Evolutionary conservation across 2,329 filamentous ascomycete species (phyloP).

Genomic region (Calonectria hawksworthii): DNA sequence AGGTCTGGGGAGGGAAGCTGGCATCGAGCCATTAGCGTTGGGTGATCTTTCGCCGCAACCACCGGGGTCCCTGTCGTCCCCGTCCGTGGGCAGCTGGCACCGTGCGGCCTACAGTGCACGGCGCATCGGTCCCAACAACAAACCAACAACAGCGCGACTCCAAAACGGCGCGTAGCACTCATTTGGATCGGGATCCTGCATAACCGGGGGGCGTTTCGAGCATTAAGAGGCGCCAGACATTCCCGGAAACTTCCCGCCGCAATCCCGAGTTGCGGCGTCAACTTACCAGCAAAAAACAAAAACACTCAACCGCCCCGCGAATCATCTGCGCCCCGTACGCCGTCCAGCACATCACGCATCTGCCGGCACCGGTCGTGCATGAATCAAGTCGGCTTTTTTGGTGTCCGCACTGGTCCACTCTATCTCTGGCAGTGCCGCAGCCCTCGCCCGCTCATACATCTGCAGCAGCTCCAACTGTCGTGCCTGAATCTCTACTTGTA

Average conservation of each 20-base stretch:
- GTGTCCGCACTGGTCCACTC: slow-evolving; percentile 9
- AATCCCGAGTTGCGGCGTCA: background rate
- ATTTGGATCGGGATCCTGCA: slow-evolving; percentile 16
- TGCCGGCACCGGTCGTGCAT: slow-evolving; percentile 19
- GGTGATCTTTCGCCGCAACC: background rate
- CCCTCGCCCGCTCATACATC: background rate
- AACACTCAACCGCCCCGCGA: slow-evolving; percentile 8
- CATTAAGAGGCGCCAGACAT: slow-evolving; percentile 15
- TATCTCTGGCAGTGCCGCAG: slow-evolving; percentile 14
- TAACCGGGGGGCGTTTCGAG: slow-evolving; percentile 2
- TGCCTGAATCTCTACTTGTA: background rate
- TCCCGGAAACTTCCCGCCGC: slow-evolving; percentile 8
- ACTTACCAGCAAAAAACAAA: background rate
- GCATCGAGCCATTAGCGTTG: background rate
- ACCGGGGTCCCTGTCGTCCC: background rate
- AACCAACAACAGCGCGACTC: slow-evolving; percentile 5
- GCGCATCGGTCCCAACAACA: slow-evolving; percentile 11
- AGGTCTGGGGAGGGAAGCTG: slow-evolving; percentile 16
- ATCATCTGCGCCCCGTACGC: background rate
- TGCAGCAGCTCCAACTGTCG: background rate
- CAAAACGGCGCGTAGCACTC: slow-evolving; percentile 4
- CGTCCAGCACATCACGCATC: slow-evolving; percentile 25
- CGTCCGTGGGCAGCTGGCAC: background rate
- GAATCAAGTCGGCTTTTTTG: slow-evolving; percentile 4
- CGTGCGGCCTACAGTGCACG: slow-evolving; percentile 9